phyloP scores from a whole-genome alignment of 805 yeast species.

The Jamesozyma piceae region DNA sequence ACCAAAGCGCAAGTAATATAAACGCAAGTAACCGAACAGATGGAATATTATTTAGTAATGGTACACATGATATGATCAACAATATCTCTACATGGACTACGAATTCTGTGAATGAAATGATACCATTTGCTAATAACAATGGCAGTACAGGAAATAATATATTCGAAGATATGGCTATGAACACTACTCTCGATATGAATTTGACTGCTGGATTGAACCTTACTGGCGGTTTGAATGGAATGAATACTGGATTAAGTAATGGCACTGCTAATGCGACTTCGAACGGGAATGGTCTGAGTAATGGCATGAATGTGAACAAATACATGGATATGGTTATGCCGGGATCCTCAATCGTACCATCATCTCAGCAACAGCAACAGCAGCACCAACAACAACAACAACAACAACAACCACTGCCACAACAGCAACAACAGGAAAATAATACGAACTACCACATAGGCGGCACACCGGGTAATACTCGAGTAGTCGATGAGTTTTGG shows the following conservation, averaged over 20 bases:
- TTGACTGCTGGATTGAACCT: neutral
- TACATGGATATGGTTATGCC: neutral
- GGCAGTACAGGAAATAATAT: constrained; percentile 9
- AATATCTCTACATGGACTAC: constrained; percentile 52
- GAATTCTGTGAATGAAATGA: constrained; percentile 5
- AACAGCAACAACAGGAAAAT: constrained; percentile 4
- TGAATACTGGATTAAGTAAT: no score
- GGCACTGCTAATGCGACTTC: neutral
- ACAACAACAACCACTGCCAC: constrained; percentile 10
- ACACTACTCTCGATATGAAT: neutral
- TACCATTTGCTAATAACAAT: constrained; percentile 14
- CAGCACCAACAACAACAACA: neutral
- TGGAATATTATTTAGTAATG: constrained; percentile 25
- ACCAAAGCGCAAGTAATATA: neutral
- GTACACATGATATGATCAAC: constrained; percentile 52
- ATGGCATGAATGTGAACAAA: neutral
- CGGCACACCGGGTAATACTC: neutral
- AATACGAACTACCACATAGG: constrained; percentile 6
- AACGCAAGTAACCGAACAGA: neutral
- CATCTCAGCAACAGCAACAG: neutral
- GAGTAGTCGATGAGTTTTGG: constrained; percentile 39
- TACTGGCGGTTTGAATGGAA: neutral
- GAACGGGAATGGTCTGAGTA: neutral
- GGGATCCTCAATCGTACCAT: no score
- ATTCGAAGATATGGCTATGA: constrained; percentile 4